These are phyloP conservation scores for Russula brevipes DNA, from an alignment of 768 basidiomycete species.

Conservation along the genomic window DNA sequence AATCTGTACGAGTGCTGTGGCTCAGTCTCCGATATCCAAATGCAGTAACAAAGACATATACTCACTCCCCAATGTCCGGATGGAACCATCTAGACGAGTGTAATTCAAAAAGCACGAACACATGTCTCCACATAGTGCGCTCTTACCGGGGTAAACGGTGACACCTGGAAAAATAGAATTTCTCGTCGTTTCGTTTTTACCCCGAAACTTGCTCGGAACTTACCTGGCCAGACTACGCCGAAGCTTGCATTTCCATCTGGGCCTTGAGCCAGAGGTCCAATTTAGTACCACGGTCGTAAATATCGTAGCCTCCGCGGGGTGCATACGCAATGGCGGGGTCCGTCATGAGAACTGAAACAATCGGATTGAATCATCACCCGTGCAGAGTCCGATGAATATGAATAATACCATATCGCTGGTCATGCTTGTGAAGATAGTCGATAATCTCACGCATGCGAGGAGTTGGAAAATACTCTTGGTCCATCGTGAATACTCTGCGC, in stretches of 20 bases:
- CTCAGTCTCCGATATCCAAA: background rate
- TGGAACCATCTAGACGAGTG: conserved; percentile 52
- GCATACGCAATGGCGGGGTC: conserved; percentile 62
- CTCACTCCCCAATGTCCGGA: conserved; percentile 45
- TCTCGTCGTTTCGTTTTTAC: background rate
- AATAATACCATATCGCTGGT: conserved; percentile 52
- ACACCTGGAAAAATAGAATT: conserved; percentile 37
- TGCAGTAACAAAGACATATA: conserved; percentile 6
- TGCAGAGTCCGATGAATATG: background rate
- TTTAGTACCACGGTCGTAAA: conserved; percentile 51
- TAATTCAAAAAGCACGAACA: background rate
- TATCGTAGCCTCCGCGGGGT: conserved; percentile 43
- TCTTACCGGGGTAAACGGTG: conserved; percentile 49
- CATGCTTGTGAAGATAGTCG: conserved; percentile 50
- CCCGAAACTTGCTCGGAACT: conserved; percentile 7
- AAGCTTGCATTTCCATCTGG: conserved; percentile 52
- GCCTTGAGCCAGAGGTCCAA: conserved; percentile 59
- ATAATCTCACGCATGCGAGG: conserved; percentile 61
- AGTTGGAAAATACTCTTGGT: conserved; percentile 63
- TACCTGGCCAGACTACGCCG: conserved; percentile 63
- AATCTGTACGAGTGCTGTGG: conserved; percentile 35
- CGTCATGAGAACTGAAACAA: conserved; percentile 58
- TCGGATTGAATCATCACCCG: background rate
- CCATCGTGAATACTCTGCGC: conserved; percentile 63
- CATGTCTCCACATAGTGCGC: background rate